Conservation (phyloP, 495 filamentous ascomycete genomes). For the Hamigera avellanea region DNA sequence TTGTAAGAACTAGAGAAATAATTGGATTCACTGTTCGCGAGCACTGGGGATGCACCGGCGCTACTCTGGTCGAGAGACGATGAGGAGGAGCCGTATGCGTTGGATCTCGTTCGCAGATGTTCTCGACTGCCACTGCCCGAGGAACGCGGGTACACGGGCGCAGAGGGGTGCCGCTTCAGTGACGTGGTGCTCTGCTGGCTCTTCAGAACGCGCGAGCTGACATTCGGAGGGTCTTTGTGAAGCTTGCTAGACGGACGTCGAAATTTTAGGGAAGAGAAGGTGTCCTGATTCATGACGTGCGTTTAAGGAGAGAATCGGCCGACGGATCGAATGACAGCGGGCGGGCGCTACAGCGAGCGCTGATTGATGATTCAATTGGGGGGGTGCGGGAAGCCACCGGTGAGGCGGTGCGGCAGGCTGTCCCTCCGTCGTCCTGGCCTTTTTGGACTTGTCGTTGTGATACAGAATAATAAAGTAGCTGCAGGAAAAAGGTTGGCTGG, state of each 20-base stretch:
- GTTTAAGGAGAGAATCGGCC: not conserved
- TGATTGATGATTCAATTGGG: not conserved
- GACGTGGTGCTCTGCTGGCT: conserved; percentile 35
- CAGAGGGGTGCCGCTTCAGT: conserved; percentile 60
- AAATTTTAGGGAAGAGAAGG: conserved; percentile 34
- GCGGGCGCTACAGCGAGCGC: not conserved
- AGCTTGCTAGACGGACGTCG: conserved; percentile 37
- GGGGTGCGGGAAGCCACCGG: not conserved
- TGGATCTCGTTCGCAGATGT: conserved; percentile 37
- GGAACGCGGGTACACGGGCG: conserved; percentile 43
- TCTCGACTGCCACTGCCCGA: conserved; percentile 31
- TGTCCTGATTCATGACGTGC: conserved; percentile 34
- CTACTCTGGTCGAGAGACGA: conserved; percentile 39
- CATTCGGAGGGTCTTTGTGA: conserved; percentile 36
- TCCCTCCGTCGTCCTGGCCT: too few relatives aligned
- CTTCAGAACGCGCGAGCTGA: conserved; percentile 30
- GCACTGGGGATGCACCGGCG: conserved; percentile 36
- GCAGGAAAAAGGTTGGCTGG: too few relatives aligned
- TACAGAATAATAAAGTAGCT: too few relatives aligned
- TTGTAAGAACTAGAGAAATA: conserved; percentile 18
- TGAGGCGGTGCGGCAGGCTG: not conserved
- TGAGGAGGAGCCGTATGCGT: conserved; percentile 41
- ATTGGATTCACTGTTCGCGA: conserved; percentile 27
- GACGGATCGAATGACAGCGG: not conserved
- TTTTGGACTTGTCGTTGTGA: too few relatives aligned